phyloP scores from a whole-genome alignment of 2,329 filamentous ascomycete genomes.

The Pyricularia grisea region DNA sequence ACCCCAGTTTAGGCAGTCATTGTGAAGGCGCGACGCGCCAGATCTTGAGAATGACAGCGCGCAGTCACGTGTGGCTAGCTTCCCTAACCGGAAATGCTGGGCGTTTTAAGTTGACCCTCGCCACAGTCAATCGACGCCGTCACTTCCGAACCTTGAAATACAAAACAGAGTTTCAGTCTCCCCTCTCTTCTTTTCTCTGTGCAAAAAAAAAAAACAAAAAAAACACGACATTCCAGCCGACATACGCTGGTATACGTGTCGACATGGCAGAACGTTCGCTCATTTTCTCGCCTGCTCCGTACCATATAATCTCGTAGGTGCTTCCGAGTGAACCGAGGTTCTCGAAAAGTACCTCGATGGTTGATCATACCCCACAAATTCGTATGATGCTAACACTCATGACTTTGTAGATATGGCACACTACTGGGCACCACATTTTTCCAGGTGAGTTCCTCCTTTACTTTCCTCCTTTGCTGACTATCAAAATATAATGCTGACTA shows the following conservation, averaged over 20 bases:
- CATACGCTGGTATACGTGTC: neutral
- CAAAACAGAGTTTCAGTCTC: neutral
- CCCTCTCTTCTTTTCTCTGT: neutral
- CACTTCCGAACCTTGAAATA: neutral
- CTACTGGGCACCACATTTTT: slow-evolving; percentile 81
- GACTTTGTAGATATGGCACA: slow-evolving; percentile 62
- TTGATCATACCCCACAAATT: neutral
- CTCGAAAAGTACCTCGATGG: neutral
- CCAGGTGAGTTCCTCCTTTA: slow-evolving; percentile 47
- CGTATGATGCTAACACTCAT: slow-evolving; percentile 2
- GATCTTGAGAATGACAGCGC: neutral
- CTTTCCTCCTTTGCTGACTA: slow-evolving; percentile 4
- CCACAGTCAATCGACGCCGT: neutral
- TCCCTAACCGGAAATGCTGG: neutral
- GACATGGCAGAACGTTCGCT: slow-evolving; percentile 37
- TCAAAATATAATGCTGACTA: slow-evolving; percentile 7
- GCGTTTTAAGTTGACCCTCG: neutral
- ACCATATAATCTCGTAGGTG: slow-evolving; percentile 64
- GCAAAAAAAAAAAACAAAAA: neutral
- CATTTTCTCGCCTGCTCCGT: slow-evolving; percentile 57
- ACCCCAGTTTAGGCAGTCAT: neutral
- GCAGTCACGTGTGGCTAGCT: neutral
- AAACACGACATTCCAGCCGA: neutral
- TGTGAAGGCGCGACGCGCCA: neutral
- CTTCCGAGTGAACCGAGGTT: neutral